Base-by-base conservation (phyloP, 73 alveolate genomes). In the Stentor roeselii region DNA sequence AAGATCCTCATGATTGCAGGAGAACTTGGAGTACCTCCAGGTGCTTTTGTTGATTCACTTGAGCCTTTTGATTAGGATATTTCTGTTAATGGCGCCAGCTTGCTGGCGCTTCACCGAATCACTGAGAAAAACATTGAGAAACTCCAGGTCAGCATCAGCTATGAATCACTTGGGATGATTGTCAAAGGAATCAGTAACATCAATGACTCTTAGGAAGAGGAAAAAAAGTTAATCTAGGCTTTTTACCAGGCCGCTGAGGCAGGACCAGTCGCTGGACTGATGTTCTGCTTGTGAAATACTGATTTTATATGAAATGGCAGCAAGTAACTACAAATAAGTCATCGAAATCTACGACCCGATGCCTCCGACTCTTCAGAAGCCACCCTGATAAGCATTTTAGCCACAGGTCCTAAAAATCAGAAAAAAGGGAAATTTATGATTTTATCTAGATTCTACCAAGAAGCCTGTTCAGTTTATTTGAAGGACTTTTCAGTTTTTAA, bases 171-270 rank as follows among this genome's bases (percentile, higher is more conserved):
- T 21, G 11, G 3, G 27, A n/a, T 67, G 14, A 21, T 67, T 27
- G 14, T 67, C 27, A 67, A 32, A 21, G 80, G 27, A 1, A 36
- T 67, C 34, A 67, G 34, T 11, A 30, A 0, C 2, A 40, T 67
- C 37, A 21, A 34, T 27, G 37, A 34, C 37, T 32, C 21, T 67
- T 67, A 15, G 41, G 50, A 67, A 67, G 34, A 67, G 34, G 34
- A 15, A 40, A 67, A 2, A 76, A 14, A n/a, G 82, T 76, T 1
- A 76, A 76, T 2, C 37, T 76, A 37, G 39, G 21, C 67, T 76
- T 0, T 14, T 76, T 15, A 76, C 84, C 6, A 76, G 84, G 39
- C 21, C 82, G n/a, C 37, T 76, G 36, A 76, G 84, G 39, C 84
- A 39, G 6, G 75, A 76, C 67, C 74, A 76, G 3, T 41, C 60